Base-by-base conservation (phyloP, 768 basidiomycete genomes). In the Tricholomella constricta region DNA sequence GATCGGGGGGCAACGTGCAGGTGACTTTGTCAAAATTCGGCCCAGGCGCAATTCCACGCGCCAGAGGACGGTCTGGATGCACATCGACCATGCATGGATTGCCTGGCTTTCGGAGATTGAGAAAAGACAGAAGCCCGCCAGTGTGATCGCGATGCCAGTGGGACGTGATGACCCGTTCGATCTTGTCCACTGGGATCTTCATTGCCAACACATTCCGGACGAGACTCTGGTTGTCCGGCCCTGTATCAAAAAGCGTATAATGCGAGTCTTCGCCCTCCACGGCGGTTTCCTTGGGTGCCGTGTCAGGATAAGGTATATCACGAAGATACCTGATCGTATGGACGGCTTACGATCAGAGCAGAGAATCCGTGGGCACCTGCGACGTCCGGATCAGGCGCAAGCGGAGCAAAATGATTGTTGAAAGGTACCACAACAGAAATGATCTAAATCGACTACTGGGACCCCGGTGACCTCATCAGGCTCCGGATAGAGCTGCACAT, bases 131-230 rank as follows among this genome's bases (percentile, higher is more conserved):
- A 49, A 93, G 75, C 9, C 91, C 88, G 14, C 89, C 85, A 2
- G 86, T 84, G 64, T 88, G 86, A 62, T 89, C 87, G 51, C 79
- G 74, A 62, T 89, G 89, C 91, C 91, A 93, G 63, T 89, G 82
- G 23, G 88, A 91, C n/a, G 83, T 78, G 31, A 91, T 72, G 36
- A 92, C 72, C 25, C 83, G 78, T 32, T 82, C 79, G 58, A 94
- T 75, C 34, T 73, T 66, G 29, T 77, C 70, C 8, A 83, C 67
- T 2, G 80, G 78, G 1, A 83, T 63, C 19, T 82, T 73, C 75
- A 94, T 76, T 3, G 84, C 81, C 5, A 67, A 68, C 22, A 84
- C 65, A 67, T 93, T 94, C 45, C 89, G 83, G n/a, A 83, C 78
- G 56, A 94, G 82, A 23, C 87, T 84, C 20, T 72, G 74, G 14